Evolutionary conservation across 805 yeast species (phyloP), one percentile per base, ranked within the genome.

Genomic region (Monosporozyma servazzii): DNA sequence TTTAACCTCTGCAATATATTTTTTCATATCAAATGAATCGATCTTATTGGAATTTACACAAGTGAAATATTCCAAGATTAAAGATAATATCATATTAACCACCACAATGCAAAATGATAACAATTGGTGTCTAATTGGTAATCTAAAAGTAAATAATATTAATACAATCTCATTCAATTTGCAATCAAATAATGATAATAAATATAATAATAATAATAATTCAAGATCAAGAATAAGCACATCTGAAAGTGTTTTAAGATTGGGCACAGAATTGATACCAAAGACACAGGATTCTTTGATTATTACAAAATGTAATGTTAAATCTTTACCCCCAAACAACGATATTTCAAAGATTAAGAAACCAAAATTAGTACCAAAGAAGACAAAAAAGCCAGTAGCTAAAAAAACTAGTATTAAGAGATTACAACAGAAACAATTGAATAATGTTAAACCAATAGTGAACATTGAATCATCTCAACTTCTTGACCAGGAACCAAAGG

Each of bases 251-350:
- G 17, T 37, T 5, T 17, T 37, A 11, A 37, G 15, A 18, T 37
- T 37, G 18, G 17, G 9, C 15, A 53, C 58, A 43, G 62, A 56
- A 39, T 50, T 54, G 37, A 54, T 60, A 25, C 62, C 60, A n/a
- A 25, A 25, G 7, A 43, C 55, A 13, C 56, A 57, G 40, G 59
- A 57, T 29, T 60, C 62, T 8, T 23, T 57, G 8, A 45, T 53
- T 15, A 58, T 60, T 15, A 54, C 62, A 9, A 57, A 56, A 45
- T 31, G 20, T 33, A 39, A 48, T 25, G 39, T 45, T 20, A 37
- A 47, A 15, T 7, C 15, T 30, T 10, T n/a, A 5, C n/a, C 13
- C 15, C 15, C 4, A 13, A 33, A 33, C 27, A 25, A 25, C 27
- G 27, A 25, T 30, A 30, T 30, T 30, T 9, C 33, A 11, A 30